Evolutionary conservation across 805 yeast genomes (phyloP).

Genomic region (Cyberlindnera americana): DNA sequence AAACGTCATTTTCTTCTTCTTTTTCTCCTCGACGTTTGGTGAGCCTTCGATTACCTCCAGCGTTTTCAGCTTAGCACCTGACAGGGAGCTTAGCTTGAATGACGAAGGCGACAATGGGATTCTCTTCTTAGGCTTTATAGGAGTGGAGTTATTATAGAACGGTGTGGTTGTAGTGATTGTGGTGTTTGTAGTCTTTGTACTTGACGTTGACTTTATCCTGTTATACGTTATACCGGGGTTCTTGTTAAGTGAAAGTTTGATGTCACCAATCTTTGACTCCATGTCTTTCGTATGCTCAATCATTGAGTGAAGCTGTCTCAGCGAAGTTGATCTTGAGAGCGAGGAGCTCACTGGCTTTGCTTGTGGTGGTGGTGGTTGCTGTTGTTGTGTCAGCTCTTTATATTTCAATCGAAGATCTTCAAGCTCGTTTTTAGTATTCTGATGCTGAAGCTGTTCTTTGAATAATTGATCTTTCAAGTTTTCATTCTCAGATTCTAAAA

Average conservation of each 20-base stretch:
- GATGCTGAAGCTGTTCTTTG: slow-evolving; percentile 27
- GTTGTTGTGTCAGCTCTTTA: slow-evolving; percentile 6
- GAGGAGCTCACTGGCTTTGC: neutral
- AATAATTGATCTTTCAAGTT: slow-evolving; percentile 27
- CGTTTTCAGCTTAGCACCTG: slow-evolving; percentile 8
- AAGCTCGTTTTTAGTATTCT: slow-evolving; percentile 27
- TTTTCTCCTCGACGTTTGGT: slow-evolving; percentile 12
- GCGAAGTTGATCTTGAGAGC: slow-evolving; percentile 27
- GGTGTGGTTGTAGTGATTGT: slow-evolving; percentile 25
- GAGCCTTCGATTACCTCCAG: slow-evolving; percentile 26
- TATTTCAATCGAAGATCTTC: slow-evolving; percentile 17
- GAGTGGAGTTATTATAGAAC: slow-evolving; percentile 3
- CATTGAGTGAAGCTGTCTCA: slow-evolving; percentile 30
- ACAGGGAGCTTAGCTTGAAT: slow-evolving; percentile 21
- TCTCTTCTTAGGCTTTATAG: slow-evolving; percentile 5
- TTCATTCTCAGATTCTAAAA: slow-evolving; percentile 36
- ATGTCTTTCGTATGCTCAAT: slow-evolving; percentile 29
- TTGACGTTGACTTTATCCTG: slow-evolving; percentile 18
- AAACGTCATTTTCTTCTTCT: slow-evolving; percentile 2
- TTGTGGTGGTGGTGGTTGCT: neutral
- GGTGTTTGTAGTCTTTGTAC: slow-evolving; percentile 21
- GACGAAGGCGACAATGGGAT: slow-evolving; percentile 28
- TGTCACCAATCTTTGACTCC: slow-evolving; percentile 27
- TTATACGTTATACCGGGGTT: slow-evolving; percentile 12
- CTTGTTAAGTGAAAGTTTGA: slow-evolving; percentile 24